Base-by-base conservation (phyloP, 192 early-diverging fungal species). In the Mortierella alpina region DNA sequence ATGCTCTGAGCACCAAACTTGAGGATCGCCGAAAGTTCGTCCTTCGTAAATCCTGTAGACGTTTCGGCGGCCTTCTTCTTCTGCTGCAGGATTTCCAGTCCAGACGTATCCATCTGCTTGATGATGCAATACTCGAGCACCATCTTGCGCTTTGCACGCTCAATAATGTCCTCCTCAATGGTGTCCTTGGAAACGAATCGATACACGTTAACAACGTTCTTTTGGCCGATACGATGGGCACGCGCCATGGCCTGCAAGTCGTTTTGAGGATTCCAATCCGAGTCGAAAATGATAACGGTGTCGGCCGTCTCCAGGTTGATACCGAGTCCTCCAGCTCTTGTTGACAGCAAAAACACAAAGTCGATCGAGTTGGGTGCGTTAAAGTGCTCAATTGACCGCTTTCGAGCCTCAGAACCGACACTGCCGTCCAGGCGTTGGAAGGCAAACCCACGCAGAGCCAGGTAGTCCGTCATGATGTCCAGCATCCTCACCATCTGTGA, bases 111-210 rank as follows among this genome's bases (percentile, higher is more conserved):
- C 97, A 99, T 99, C 75, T 96, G 94, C 77, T 97, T 98, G 84
- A 99, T 99, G 77, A 99, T 96, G 77, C 95, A 96, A 86, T 99
- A 99, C 84, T 99, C 98, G 8, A 99, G 87, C 23, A 99, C 97
- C 97, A 98, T 99, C 84, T 99, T 99, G 74, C 95, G 89, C 75
- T 99, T 99, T 41, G 98, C 98, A 10, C 98, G 92, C 81, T 99
- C 98, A 47, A 99, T 89, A 67, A 99, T 96, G 55, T 98, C 95
- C 84, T 99, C 98, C 79, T 99, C 98, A 70, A 99, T 97, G 1
- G 96, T 97, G 68, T 94, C 97, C 73, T 98, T 96, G 41, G 97
- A 94, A 13, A 99, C 93, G 79, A 99, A 96, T 40, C 98, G 91
- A 82, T 98, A 99, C 7, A 99, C 97, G 55, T 97, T 95, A 14